Conservation (phyloP, 148 eudicot genomes). For the Drosera capensis region DNA sequence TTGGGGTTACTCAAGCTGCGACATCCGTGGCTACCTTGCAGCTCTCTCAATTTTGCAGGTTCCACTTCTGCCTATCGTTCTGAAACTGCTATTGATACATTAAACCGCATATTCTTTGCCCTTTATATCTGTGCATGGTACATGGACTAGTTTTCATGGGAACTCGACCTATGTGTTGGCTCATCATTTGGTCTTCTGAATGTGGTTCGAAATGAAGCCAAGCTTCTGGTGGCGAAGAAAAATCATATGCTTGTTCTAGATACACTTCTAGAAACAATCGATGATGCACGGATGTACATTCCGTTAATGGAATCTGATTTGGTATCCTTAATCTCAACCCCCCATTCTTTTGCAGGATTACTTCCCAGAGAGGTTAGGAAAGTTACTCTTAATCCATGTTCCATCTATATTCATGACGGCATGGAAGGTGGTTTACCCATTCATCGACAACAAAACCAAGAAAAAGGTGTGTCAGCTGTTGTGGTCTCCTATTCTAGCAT, state of each 20-base stretch:
- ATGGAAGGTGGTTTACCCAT: conserved; percentile 77
- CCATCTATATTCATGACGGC: conserved; percentile 55
- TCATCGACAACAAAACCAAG: conserved; percentile 66
- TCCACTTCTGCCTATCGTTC: background rate
- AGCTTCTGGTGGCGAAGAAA: too few species aligned
- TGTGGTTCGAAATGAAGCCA: too few species aligned
- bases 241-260: too few species aligned
- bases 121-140: background rate
- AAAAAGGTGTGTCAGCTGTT: conserved; percentile 34
- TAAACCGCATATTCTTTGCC: background rate
- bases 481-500: background rate
- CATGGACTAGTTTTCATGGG: too few species aligned
- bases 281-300: too few species aligned
- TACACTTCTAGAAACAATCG: too few species aligned
- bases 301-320: too few species aligned
- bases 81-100: background rate
- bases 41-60: conserved; percentile 76
- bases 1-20: conserved; percentile 68
- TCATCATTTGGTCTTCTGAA: too few species aligned
- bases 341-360: conserved; percentile 34
- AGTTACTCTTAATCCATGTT: conserved; percentile 44
- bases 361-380: conserved; percentile 84
- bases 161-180: too few species aligned
- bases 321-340: too few species aligned
- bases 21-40: conserved; percentile 49